phyloP scores from a whole-genome alignment of 2,329 filamentous ascomycete genomes.

The Cladosporium velox region DNA sequence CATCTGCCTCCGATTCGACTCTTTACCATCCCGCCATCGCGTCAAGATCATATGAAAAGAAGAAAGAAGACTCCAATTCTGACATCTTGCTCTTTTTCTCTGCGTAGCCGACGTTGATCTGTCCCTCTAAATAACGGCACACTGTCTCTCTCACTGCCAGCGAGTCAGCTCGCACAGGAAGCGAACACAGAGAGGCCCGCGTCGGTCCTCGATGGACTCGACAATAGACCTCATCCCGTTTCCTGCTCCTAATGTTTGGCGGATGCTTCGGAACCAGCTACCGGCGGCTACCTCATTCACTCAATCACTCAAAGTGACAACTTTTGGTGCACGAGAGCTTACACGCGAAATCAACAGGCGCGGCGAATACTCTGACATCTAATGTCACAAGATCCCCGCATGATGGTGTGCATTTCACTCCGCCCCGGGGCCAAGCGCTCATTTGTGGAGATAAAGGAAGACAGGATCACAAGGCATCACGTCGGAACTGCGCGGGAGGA shows the following conservation, averaged over 20 bases:
- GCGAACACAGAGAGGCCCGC: neutral
- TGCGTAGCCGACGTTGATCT: slow-evolving; percentile 18
- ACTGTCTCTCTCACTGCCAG: neutral
- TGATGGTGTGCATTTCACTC: neutral
- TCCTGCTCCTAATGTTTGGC: neutral
- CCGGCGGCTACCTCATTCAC: slow-evolving; percentile 14
- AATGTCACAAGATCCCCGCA: slow-evolving; percentile 1
- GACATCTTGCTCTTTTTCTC: slow-evolving; percentile 18
- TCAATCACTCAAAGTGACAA: neutral
- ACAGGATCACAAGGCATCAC: neutral
- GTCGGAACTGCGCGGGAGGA: neutral
- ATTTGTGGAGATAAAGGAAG: neutral
- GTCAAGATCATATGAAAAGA: neutral
- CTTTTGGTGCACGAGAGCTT: slow-evolving; percentile 21
- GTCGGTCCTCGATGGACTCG: neutral
- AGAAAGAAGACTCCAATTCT: slow-evolving; percentile 16
- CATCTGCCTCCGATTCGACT: slow-evolving; percentile 3
- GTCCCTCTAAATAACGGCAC: neutral
- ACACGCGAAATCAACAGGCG: slow-evolving; percentile 25
- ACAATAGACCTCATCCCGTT: neutral
- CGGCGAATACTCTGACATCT: slow-evolving; percentile 28
- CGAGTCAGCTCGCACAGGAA: neutral
- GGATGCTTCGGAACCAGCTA: neutral
- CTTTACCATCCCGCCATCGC: neutral
- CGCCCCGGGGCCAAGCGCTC: too few relatives aligned